A percentile compares a stretch with the other conserved stretches of the same genome.
Evolutionary conservation across 2,329 filamentous ascomycete genomes (phyloP).

Genomic region (Claviceps monticola): DNA sequence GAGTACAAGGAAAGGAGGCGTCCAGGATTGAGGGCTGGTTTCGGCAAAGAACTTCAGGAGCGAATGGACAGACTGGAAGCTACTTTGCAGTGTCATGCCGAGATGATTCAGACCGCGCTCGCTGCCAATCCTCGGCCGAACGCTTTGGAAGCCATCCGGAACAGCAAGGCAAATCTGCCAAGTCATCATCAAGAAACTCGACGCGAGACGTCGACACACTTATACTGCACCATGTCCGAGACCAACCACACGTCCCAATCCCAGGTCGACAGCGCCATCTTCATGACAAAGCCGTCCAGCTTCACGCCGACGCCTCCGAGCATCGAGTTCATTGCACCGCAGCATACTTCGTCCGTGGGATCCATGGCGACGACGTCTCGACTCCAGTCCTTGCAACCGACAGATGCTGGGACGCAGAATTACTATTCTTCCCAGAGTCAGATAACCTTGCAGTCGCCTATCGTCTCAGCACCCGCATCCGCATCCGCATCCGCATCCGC

Average conservation of each 20-base stretch:
- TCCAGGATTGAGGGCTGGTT: slow-evolving; percentile 50
- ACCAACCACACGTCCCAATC: slow-evolving; percentile 36
- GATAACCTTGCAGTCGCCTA: not conserved
- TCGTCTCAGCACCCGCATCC: slow-evolving; percentile 7
- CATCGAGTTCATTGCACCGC: slow-evolving; percentile 36
- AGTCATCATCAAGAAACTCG: slow-evolving; percentile 47
- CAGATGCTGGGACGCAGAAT: slow-evolving; percentile 30
- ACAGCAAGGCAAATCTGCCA: slow-evolving; percentile 34
- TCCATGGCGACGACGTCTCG: slow-evolving; percentile 25
- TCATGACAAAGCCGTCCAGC: slow-evolving; percentile 44
- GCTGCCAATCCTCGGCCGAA: slow-evolving; percentile 18
- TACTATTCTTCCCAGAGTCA: slow-evolving; percentile 23
- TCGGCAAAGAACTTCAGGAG: slow-evolving; percentile 60
- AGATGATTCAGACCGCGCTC: slow-evolving; percentile 48
- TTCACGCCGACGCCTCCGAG: slow-evolving; percentile 32
- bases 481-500: slow-evolving; percentile 11
- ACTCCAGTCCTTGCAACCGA: slow-evolving; percentile 22
- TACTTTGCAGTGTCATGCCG: slow-evolving; percentile 50
- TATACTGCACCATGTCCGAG: slow-evolving; percentile 38
- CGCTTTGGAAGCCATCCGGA: slow-evolving; percentile 27
- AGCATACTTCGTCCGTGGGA: slow-evolving; percentile 23
- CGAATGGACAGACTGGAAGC: slow-evolving; percentile 57
- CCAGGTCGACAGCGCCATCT: slow-evolving; percentile 44
- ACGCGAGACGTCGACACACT: slow-evolving; percentile 26
- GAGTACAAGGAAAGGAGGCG: slow-evolving; percentile 59